A percentile compares a stretch with the other conserved stretches of the same genome.
Conservation (phyloP, 306 rosid genomes). For the Cicer yamashitae region DNA sequence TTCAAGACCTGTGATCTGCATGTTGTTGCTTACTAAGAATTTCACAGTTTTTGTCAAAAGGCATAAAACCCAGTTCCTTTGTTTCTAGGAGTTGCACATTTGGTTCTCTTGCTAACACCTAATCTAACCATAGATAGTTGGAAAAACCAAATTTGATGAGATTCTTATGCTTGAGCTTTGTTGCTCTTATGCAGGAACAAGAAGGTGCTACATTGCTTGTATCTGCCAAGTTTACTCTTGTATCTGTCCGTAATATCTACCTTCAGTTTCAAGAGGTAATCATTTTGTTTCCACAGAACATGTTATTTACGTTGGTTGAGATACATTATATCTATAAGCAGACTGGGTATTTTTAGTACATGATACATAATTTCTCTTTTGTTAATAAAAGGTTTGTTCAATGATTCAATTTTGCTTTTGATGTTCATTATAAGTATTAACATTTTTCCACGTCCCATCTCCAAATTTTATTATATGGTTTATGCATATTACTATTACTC, state of each 20-base stretch:
- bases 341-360: background rate
- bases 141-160: conserved; percentile 15
- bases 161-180: conserved; percentile 20
- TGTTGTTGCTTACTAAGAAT: conserved; percentile 5
- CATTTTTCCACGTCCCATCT: conserved; percentile 16
- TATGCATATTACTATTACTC: conserved; percentile 22
- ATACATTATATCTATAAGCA: conserved; percentile 9
- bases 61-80: conserved; percentile 24
- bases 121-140: conserved; percentile 29
- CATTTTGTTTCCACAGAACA: conserved; percentile 23
- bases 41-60: background rate
- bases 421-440: background rate
- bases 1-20: conserved; percentile 15
- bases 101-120: conserved; percentile 11
- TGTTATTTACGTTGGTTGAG: conserved; percentile 37
- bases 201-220: conserved; percentile 94
- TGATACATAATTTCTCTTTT: conserved; percentile 10
- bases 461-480: conserved; percentile 3
- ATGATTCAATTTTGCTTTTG: background rate
- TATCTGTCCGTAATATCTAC: conserved; percentile 81
- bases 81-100: conserved; percentile 17
- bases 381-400: background rate
- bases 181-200: conserved; percentile 63
- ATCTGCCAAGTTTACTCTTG: conserved; percentile 76
- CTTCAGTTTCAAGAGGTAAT: conserved; percentile 90